Evolutionary conservation across 2,329 filamentous ascomycete species (phyloP).

Genomic region (Aquanectria penicillioides): DNA sequence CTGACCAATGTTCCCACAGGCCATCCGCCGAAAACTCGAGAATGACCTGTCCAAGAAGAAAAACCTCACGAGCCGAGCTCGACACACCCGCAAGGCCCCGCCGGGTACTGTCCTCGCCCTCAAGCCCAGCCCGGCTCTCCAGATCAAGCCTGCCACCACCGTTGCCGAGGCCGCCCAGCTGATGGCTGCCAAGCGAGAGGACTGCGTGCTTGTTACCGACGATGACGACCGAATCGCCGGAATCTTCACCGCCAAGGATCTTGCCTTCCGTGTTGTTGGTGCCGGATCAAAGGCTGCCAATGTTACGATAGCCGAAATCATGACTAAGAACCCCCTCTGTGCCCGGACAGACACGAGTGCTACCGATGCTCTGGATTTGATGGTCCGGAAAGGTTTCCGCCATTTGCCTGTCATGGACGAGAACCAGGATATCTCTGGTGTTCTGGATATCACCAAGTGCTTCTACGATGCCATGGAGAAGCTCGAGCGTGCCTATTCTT

Average conservation of each 20-base stretch:
- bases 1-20: constrained; percentile 63
- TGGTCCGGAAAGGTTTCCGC: constrained; percentile 98
- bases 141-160: constrained; percentile 95
- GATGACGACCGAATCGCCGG: constrained; percentile 97
- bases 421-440: constrained; percentile 98
- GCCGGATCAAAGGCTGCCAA: constrained; percentile 87
- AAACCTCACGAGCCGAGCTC: constrained; percentile 78
- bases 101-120: constrained; percentile 95
- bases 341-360: constrained; percentile 97
- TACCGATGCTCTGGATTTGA: constrained; percentile 95
- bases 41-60: constrained; percentile 98
- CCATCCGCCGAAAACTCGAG: constrained; percentile 96
- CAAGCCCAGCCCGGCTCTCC: constrained; percentile 93
- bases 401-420: constrained; percentile 99
- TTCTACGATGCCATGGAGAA: constrained; percentile 99
- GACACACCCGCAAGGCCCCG: constrained; percentile 90
- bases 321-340: constrained; percentile 99
- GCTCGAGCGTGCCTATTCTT: constrained; percentile 95
- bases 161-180: constrained; percentile 97
- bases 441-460: constrained; percentile 98
- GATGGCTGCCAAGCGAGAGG: constrained; percentile 98
- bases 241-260: constrained; percentile 98
- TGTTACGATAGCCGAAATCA: constrained; percentile 96
- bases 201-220: constrained; percentile 97
- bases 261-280: constrained; percentile 96